Evolutionary conservation across 179 eudicot genomes (phyloP), one percentile per base, ranked within the genome.

Genomic region (Amaranthus tricolor): DNA sequence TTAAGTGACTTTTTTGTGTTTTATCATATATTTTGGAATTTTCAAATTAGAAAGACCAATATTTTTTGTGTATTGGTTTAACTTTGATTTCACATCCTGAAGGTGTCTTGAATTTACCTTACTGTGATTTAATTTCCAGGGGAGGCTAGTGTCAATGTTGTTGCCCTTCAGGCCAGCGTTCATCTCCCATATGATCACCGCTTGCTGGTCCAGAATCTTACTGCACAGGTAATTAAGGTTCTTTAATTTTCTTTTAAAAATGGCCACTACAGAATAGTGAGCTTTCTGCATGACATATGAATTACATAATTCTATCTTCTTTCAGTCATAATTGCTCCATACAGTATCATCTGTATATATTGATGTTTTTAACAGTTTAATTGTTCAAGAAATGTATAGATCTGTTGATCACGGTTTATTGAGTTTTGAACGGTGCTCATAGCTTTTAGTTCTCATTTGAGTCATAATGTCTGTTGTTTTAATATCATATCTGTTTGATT

Each of bases 181-280:
- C 90, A 92, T 82, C 93, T 92, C 77, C 88, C 96, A 50, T 88
- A 72, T 80, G 92, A 92, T 80, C 98, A 92, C 31, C 83, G 77
- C 7, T 63, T 86, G 83, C 71, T 90, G 82, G 89, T 94, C 70
- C 98, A 92, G 75, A 94, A 92, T 82, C 94, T 94, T 62, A 84
- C 98, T 75, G 77, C 89, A 47, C 97, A 89, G 96, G 98, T 94
- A 78, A 6, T 21, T 47, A 40, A 50, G 51, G 11, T 11, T 57
- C 13, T 76, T 6, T 5, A 55, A 5, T 47, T 45, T 65, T 45
- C 49, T 21, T 58, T 51, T 44, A 60, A 12, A 75, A 17, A 7
- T 9, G 20, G 48, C n/a, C 20, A 24, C 9, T 20, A 9, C 45
- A 52, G 31, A 52, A 6, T 13, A 15, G 52, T 48, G 62, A 40